Evolutionary conservation across 2,329 filamentous ascomycete species (phyloP), one percentile per base, ranked within the genome.

Genomic region (Xylariaceae sp.): DNA sequence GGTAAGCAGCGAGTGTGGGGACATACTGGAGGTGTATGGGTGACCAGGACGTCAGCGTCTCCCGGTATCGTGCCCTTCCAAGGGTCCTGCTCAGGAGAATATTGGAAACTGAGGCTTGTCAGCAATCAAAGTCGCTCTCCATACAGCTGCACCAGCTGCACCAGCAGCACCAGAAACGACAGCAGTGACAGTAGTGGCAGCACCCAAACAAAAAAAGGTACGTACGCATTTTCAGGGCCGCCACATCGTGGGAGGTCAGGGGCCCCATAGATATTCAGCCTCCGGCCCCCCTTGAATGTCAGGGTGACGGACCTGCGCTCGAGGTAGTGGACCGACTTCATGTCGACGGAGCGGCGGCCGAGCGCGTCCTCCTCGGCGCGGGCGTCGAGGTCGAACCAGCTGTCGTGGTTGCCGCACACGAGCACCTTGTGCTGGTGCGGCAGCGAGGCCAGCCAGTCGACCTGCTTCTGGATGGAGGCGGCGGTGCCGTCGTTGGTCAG

Each of bases 371-470:
- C 65, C 8, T 68, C 60, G 12, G 56, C 58, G 4, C 83, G 70
- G 11, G 76, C 77, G 21, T 67, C 65, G 16, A 73, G 65, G 57
- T 94, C 90, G 40, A 94, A 83, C 65, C 77, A 93, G 49, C 77
- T 80, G 53, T 95, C 90, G 57, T 95, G 90, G 54, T 95, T 95
- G 1, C 90, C 90, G 19, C 78, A 77, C 19, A 96, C 77, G 22
- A 89, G 73, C 16, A 95, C 68, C 58, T 94, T 94, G 57, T 93
- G 72, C 22, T 63, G 61, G 52, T 94, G 87, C 0, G 85, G 83
- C 6, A 89, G 71, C 3, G 66, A 65, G 29, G 68, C 72, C 10
- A 95, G 67, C 87, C 87, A 95, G 63, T 94, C 75, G 27, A 95
- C 67, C 49, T 92, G 82, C n/a, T 63, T 65, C 62, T 94, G 87